Conservation (phyloP, 2,329 filamentous ascomycete species). For the Colletotrichum camelliae region DNA sequence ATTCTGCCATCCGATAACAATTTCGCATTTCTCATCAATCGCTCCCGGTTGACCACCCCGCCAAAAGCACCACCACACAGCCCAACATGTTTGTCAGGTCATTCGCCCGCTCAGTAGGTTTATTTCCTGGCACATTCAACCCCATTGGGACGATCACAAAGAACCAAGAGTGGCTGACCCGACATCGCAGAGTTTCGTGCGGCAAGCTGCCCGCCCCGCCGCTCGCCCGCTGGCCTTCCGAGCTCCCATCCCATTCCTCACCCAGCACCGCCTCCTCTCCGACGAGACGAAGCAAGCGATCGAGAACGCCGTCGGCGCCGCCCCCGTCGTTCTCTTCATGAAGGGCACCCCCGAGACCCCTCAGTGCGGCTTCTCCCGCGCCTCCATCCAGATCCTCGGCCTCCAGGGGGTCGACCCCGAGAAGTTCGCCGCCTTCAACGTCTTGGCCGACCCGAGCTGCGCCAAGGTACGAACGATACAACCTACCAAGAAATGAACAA, state of each 20-base stretch:
- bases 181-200: conserved; percentile 37
- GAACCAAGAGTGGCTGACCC: neutral
- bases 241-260: conserved; percentile 21
- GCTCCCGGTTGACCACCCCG: neutral
- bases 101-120: conserved; percentile 13
- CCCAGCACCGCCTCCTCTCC: conserved; percentile 74
- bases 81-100: conserved; percentile 14
- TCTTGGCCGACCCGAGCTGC: conserved; percentile 89
- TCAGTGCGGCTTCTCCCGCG: conserved; percentile 95
- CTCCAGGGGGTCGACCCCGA: conserved; percentile 92
- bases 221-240: conserved; percentile 27
- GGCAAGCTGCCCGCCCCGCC: conserved; percentile 42
- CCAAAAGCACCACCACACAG: neutral
- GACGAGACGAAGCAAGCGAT: conserved; percentile 82
- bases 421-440: conserved; percentile 99
- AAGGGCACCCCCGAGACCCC: conserved; percentile 97
- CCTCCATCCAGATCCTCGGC: conserved; percentile 92
- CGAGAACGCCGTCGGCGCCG: conserved; percentile 84
- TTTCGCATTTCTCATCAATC: conserved; percentile 12
- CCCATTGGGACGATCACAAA: accelerated
- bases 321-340: conserved; percentile 98
- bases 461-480: conserved; percentile 66
- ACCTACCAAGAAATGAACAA: neutral
- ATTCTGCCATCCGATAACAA: conserved; percentile 14
- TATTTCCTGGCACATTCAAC: accelerated